Evolutionary conservation across 2,329 filamentous ascomycete species (phyloP).

Genomic region (Cordyceps cateniannulata): DNA sequence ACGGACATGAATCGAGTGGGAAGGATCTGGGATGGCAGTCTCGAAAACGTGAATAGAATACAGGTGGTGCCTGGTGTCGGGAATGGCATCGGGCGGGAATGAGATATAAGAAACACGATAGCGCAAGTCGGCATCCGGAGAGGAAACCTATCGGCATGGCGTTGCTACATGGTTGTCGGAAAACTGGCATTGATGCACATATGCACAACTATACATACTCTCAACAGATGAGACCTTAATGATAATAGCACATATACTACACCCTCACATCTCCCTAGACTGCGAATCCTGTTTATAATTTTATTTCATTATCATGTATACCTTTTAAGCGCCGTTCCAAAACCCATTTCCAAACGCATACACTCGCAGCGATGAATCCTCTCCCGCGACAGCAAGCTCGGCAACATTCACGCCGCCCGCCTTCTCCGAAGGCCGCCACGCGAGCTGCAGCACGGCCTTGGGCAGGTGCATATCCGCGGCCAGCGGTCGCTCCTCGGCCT

Average conservation of each 20-base stretch:
- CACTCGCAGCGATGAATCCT: slow-evolving; percentile 55
- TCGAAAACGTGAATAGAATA: not conserved
- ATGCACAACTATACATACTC: slow-evolving; percentile 8
- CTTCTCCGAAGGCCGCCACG: slow-evolving; percentile 53
- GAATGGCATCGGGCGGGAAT: not conserved
- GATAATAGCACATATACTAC: slow-evolving; percentile 6
- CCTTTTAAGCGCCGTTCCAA: slow-evolving; percentile 13
- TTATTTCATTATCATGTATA: not conserved
- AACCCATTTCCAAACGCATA: slow-evolving; percentile 37
- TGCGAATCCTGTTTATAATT: not conserved
- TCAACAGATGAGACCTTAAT: slow-evolving; percentile 3
- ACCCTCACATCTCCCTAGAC: not conserved
- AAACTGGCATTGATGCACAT: not conserved
- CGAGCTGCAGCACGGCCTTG: slow-evolving; percentile 59
- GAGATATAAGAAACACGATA: not conserved
- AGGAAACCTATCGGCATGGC: not conserved
- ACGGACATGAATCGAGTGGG: not conserved
- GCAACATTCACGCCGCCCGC: slow-evolving; percentile 21
- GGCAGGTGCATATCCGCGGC: slow-evolving; percentile 45
- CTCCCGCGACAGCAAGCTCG: slow-evolving; percentile 50
- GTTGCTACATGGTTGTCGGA: not conserved
- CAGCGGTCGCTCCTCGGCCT: slow-evolving; percentile 30
- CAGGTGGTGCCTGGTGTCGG: no score
- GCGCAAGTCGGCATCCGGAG: not conserved
- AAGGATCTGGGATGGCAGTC: not conserved